These are phyloP conservation scores for Colletotrichum sp. DNA, from an alignment of 2,329 filamentous ascomycete species.

Conservation along the genomic window DNA sequence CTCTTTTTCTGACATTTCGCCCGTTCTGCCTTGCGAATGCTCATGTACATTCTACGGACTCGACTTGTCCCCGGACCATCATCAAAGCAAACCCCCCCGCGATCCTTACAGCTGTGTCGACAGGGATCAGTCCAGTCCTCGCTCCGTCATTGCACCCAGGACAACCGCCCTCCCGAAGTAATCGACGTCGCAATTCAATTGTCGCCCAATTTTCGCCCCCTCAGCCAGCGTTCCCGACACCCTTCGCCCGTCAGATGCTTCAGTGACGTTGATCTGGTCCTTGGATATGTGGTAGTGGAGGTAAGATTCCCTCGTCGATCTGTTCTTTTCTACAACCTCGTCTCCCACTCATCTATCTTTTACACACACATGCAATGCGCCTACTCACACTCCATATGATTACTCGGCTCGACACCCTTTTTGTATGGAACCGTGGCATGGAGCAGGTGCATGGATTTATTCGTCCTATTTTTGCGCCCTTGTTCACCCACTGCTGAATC, in stretches of 20 bases:
- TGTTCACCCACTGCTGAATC: not conserved
- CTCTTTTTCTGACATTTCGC: not conserved
- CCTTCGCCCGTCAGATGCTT: not conserved
- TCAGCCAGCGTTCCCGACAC: not conserved
- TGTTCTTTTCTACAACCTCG: not conserved
- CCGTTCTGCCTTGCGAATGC: not conserved
- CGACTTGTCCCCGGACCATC: not conserved
- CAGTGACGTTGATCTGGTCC: slow-evolving; percentile 12
- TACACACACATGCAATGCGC: not conserved
- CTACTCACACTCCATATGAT: not conserved
- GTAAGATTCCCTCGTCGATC: not conserved
- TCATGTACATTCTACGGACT: not conserved
- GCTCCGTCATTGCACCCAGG: slow-evolving; percentile 16
- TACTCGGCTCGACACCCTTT: not conserved
- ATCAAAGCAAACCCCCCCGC: slow-evolving; percentile 11
- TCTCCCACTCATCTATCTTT: not conserved
- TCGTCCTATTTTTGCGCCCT: slow-evolving; percentile 12
- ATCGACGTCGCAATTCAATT: slow-evolving; percentile 6
- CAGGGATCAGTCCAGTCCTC: slow-evolving; percentile 15
- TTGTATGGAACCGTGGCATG: not conserved
- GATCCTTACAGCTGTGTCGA: slow-evolving; percentile 5
- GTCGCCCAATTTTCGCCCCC: slow-evolving; percentile 11
- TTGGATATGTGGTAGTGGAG: not conserved
- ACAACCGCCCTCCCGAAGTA: not conserved
- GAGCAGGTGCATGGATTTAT: slow-evolving; percentile 6